These are phyloP conservation scores for Astragalus membranaceus DNA, from an alignment of 306 rosid species.

Conservation along the genomic window DNA sequence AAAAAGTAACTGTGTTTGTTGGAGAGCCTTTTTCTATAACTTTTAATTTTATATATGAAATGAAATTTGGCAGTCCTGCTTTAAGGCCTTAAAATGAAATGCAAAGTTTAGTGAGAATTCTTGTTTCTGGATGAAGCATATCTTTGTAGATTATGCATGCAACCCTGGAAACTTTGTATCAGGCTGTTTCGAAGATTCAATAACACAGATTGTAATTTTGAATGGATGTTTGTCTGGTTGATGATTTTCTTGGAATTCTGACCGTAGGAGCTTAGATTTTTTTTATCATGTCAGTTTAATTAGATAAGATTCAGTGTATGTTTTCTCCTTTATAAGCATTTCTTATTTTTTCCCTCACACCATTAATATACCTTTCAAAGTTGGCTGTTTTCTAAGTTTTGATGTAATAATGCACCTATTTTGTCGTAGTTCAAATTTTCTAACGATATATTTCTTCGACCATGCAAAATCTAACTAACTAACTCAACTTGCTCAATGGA, in stretches of 20 bases:
- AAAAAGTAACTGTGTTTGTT: too few species aligned
- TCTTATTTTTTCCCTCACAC: neutral
- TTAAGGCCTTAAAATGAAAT: neutral
- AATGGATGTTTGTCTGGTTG: neutral
- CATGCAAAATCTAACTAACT: neutral
- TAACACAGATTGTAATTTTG: neutral
- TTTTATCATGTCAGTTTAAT: neutral
- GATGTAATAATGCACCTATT: neutral
- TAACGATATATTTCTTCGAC: neutral
- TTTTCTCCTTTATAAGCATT: neutral
- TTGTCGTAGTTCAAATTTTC: neutral
- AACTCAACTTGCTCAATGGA: neutral
- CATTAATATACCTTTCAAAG: neutral
- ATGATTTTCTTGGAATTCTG: conserved; percentile 2
- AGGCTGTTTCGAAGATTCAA: neutral
- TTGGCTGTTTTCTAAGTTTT: neutral
- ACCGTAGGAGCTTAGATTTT: neutral
- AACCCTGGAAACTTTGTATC: neutral
- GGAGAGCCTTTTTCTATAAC: neutral
- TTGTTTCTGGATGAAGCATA: neutral
- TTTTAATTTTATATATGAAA: neutral
- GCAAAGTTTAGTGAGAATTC: neutral
- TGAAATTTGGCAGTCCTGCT: neutral
- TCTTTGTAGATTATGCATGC: neutral
- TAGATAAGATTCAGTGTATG: neutral